Evolutionary conservation across 768 basidiomycete species (phyloP).

Genomic region (Suillus ampliporus): DNA sequence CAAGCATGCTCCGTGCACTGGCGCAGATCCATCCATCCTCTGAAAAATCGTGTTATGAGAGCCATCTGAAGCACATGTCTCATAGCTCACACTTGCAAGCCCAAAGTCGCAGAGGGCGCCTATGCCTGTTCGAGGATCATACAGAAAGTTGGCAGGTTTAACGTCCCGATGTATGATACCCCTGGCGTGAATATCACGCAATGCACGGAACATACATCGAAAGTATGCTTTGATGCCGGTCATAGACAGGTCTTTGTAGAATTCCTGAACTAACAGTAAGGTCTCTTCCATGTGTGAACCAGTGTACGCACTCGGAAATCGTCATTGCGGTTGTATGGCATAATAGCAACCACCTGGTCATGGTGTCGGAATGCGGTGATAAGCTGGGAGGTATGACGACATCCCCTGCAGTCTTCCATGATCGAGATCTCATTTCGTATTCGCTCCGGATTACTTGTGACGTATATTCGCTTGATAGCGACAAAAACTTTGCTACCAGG

Average conservation of each 20-base stretch:
- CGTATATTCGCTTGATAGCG: conserved; percentile 96
- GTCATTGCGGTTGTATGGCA: conserved; percentile 91
- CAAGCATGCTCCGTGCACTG: conserved; percentile 65
- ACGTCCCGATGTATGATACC: conserved; percentile 96
- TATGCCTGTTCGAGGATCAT: conserved; percentile 79
- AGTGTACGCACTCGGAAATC: conserved; percentile 85
- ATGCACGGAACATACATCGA: conserved; percentile 86
- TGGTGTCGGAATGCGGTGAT: conserved; percentile 91
- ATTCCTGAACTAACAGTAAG: conserved; percentile 57
- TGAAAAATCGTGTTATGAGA: conserved; percentile 34
- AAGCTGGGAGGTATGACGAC: conserved; percentile 88
- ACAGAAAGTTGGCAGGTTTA: conserved; percentile 97
- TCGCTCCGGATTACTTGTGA: conserved; percentile 91
- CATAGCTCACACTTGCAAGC: conserved; percentile 79
- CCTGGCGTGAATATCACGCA: conserved; percentile 86
- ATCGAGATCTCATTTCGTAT: conserved; percentile 94
- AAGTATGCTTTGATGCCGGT: conserved; percentile 85
- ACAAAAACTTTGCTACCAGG: conserved; percentile 70
- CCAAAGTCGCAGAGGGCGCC: conserved; percentile 96
- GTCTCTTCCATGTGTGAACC: conserved; percentile 2
- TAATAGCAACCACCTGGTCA: conserved; percentile 92
- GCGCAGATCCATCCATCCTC: conserved; percentile 58
- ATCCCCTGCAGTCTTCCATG: conserved; percentile 83
- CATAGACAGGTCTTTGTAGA: conserved; percentile 76
- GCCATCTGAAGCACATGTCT: background rate